Evolutionary conservation across 768 basidiomycete genomes (phyloP).

Genomic region (Podaxis pistillaris): DNA sequence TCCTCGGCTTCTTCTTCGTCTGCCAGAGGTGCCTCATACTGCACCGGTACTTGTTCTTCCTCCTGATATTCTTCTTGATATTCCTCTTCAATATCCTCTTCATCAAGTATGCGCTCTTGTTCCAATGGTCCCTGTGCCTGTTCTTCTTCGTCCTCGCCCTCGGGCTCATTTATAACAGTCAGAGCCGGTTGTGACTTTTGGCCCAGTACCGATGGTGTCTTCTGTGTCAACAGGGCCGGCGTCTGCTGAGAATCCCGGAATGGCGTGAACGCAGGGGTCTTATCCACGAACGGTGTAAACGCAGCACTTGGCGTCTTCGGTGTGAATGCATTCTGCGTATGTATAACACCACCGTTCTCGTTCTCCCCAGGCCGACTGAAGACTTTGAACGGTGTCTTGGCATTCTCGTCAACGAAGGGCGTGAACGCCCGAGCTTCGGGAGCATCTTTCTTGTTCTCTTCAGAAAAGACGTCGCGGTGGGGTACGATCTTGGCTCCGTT

Average conservation of each 20-base stretch:
- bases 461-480: conserved; percentile 39
- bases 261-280: conserved; percentile 35
- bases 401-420: conserved; percentile 42
- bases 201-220: conserved; percentile 11
- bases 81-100: conserved; percentile 29
- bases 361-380: conserved; percentile 71
- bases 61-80: conserved; percentile 24
- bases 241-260: conserved; percentile 28
- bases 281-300: conserved; percentile 43
- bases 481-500: conserved; percentile 38
- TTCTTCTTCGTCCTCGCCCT: conserved; percentile 33
- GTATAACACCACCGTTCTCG: conserved; percentile 28
- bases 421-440: conserved; percentile 35
- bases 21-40: conserved; percentile 30
- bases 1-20: conserved; percentile 27
- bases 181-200: not conserved
- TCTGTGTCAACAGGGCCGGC: conserved; percentile 31
- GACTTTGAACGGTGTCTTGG: conserved; percentile 58
- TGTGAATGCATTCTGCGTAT: conserved; percentile 34
- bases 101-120: conserved; percentile 21
- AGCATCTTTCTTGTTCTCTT: conserved; percentile 41
- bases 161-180: conserved; percentile 23
- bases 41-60: conserved; percentile 23
- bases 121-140: conserved; percentile 27
- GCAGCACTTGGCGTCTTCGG: conserved; percentile 41